Percentiles rank a stretch among this genome's conserved stretches.
phyloP scores from a whole-genome alignment of 768 basidiomycete species.

The Amanita jacksonii region DNA sequence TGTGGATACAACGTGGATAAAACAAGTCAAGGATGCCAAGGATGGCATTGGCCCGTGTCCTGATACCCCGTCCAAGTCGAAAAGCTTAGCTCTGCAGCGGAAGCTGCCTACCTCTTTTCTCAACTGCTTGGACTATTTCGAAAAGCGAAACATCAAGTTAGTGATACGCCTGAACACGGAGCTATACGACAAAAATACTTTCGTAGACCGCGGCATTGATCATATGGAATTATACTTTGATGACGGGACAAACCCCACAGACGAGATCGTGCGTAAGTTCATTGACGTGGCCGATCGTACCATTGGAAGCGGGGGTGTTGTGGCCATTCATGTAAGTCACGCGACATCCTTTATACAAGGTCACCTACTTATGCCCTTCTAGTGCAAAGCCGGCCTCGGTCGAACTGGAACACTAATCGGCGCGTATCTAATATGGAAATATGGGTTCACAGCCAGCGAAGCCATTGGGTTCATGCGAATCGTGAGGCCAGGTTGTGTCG shows the following conservation, averaged over 20 bases:
- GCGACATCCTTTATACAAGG: neutral
- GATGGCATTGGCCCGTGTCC: conserved; percentile 16
- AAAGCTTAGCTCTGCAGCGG: conserved; percentile 57
- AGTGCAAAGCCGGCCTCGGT: conserved; percentile 97
- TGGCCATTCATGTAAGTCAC: conserved; percentile 75
- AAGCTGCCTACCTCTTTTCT: conserved; percentile 73
- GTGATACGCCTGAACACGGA: conserved; percentile 93
- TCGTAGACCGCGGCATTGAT: conserved; percentile 76
- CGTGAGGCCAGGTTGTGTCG: conserved; percentile 87
- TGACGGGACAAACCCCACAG: conserved; percentile 95
- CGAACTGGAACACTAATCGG: conserved; percentile 96
- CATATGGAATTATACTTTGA: conserved; percentile 95
- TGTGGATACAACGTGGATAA: conserved; percentile 72
- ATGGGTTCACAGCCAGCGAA: conserved; percentile 91
- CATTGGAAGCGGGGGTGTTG: conserved; percentile 69
- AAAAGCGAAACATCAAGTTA: conserved; percentile 76
- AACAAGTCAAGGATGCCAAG: conserved; percentile 53
- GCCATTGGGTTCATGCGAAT: conserved; percentile 99
- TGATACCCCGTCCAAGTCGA: conserved; percentile 13
- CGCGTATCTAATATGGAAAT: conserved; percentile 98
- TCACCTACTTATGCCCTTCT: conserved; percentile 14
- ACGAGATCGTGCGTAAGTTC: conserved; percentile 89
- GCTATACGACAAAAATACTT: conserved; percentile 76
- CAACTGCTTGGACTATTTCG: conserved; percentile 92
- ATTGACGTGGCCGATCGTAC: conserved; percentile 76